A percentile compares a stretch with the other conserved stretches of the same genome.
Evolutionary conservation across 1,284 basidiomycete genomes (phyloP).

Genomic region (Puccinia coronata): DNA sequence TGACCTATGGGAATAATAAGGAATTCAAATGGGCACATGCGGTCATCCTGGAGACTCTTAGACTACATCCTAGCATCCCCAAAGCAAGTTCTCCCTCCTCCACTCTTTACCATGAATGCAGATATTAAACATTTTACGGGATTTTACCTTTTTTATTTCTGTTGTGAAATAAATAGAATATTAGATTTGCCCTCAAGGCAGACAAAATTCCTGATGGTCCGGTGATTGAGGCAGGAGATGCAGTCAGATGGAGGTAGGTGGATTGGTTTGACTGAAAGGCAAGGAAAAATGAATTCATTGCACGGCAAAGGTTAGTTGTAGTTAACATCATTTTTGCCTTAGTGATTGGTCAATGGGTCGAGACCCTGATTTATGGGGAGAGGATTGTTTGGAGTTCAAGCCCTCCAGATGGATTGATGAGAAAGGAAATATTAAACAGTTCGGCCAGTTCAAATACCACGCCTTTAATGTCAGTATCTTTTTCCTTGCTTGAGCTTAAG

Average conservation of each 20-base stretch:
- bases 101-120: not conserved
- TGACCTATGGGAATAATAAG: slow-evolving; percentile 49
- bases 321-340: not conserved
- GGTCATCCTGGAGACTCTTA: slow-evolving; percentile 51
- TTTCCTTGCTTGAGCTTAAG: not conserved
- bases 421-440: slow-evolving; percentile 50
- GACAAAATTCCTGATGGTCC: slow-evolving; percentile 53
- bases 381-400: slow-evolving; percentile 52
- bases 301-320: not conserved
- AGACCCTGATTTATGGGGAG: slow-evolving; percentile 51
- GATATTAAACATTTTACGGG: not conserved
- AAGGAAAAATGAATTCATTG: not conserved
- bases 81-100: slow-evolving; percentile 11
- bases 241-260: slow-evolving; percentile 17
- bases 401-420: slow-evolving; percentile 53
- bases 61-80: slow-evolving; percentile 52
- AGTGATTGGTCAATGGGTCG: slow-evolving; percentile 52
- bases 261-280: not conserved
- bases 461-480: slow-evolving; percentile 52
- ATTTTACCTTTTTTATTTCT: not conserved
- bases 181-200: slow-evolving; percentile 45
- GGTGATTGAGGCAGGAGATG: slow-evolving; percentile 52
- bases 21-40: slow-evolving; percentile 50
- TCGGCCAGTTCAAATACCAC: slow-evolving; percentile 52
- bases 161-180: slow-evolving; percentile 23